These are phyloP conservation scores for Gleditsia sinensis DNA, from an alignment of 306 rosid genomes.

Conservation along the genomic window DNA sequence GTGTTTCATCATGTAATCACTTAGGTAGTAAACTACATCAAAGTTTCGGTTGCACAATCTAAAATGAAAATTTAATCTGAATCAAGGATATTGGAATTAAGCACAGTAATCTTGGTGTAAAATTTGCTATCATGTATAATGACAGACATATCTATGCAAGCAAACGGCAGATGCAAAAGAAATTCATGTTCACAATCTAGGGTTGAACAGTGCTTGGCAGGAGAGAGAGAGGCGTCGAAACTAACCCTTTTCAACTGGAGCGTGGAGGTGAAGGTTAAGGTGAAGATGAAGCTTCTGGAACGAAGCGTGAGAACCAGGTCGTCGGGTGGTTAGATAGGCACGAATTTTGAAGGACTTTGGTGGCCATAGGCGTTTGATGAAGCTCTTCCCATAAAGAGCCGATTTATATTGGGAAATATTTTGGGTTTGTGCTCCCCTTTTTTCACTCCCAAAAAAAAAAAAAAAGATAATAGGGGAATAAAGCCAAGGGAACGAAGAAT, in stretches of 20 bases:
- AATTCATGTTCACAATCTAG: background rate
- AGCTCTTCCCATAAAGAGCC: background rate
- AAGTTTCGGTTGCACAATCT: background rate
- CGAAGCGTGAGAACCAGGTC: constrained; percentile 15
- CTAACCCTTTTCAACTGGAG: constrained; percentile 30
- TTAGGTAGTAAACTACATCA: background rate
- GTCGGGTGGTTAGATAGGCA: constrained; percentile 28
- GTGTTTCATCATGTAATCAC: background rate
- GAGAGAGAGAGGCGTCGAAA: background rate
- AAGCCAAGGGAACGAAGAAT: no score
- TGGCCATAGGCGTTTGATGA: constrained; percentile 52
- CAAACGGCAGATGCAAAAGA: background rate
- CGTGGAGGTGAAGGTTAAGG: background rate
- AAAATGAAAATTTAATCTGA: constrained; percentile 6
- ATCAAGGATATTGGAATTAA: constrained; percentile 13
- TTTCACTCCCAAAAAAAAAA: no score
- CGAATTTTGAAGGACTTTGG: constrained; percentile 36
- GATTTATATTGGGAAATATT: background rate
- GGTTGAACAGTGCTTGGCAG: background rate
- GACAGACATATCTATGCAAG: background rate
- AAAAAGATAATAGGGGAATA: no score
- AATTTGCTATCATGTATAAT: background rate
- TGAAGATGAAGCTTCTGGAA: constrained; percentile 5
- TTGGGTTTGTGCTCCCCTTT: no score
- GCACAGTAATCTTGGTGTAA: background rate